These are phyloP conservation scores for Beauveria medogensis DNA, from an alignment of 2,329 filamentous ascomycete genomes.

Conservation along the genomic window DNA sequence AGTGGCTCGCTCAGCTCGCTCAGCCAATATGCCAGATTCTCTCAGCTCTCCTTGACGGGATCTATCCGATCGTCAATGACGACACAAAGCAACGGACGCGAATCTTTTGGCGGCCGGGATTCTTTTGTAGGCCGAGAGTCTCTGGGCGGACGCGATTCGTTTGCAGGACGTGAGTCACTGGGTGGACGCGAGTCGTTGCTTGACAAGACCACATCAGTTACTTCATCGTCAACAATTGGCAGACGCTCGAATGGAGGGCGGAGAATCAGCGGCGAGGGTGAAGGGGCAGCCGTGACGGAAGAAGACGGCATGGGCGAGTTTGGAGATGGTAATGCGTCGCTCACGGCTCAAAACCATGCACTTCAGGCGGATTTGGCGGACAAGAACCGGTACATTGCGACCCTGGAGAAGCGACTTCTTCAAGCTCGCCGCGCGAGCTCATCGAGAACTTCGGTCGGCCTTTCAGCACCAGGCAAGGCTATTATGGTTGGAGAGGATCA, in stretches of 20 bases:
- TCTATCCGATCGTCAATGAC: slow-evolving; percentile 64
- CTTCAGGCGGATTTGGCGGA: slow-evolving; percentile 91
- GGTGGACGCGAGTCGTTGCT: slow-evolving; percentile 26
- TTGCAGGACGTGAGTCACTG: neutral
- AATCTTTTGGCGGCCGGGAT: slow-evolving; percentile 5
- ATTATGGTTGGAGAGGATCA: slow-evolving; percentile 73
- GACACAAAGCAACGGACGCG: slow-evolving; percentile 42
- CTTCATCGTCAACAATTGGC: slow-evolving; percentile 55
- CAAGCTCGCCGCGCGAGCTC: slow-evolving; percentile 88
- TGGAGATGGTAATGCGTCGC: slow-evolving; percentile 75
- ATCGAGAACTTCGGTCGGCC: slow-evolving; percentile 71
- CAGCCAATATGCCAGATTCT: slow-evolving; percentile 53
- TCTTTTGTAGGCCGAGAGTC: slow-evolving; percentile 5
- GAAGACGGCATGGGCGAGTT: slow-evolving; percentile 71
- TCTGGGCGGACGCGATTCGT: neutral
- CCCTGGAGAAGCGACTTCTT: slow-evolving; percentile 81
- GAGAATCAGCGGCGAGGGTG: slow-evolving; percentile 34
- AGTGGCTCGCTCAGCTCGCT: slow-evolving; percentile 64
- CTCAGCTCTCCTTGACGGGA: slow-evolving; percentile 45
- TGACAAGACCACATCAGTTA: slow-evolving; percentile 59
- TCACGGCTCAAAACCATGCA: slow-evolving; percentile 81
- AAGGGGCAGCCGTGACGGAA: slow-evolving; percentile 41
- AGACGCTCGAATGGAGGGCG: slow-evolving; percentile 39
- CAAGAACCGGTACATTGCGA: slow-evolving; percentile 93
- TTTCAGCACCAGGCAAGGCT: slow-evolving; percentile 51